Base-by-base conservation (phyloP, 1,139 yeast genomes). In the Sugiyamaella japonica region DNA sequence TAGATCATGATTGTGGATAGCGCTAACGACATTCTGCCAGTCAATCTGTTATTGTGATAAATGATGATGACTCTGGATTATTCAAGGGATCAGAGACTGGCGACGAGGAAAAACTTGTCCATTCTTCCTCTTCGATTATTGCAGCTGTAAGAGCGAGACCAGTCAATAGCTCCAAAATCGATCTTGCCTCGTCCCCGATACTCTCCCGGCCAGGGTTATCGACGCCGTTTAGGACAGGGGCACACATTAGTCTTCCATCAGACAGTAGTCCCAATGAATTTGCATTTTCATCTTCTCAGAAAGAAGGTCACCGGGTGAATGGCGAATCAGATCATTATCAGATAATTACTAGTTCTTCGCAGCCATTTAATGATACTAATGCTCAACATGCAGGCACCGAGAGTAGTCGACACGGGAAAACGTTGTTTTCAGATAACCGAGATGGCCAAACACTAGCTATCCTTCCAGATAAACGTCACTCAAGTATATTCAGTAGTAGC, bases 221-320 rank as follows among this genome's bases (percentile, higher is more conserved):
- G 3, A 40, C 31, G 23, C 31, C 32, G 20, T 12, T 25, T 10
- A 16, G 28, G 13, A n/a, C 38, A n/a, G 12, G 7, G 13, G 38
- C 38, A 23, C 16, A 28, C 38, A 29, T n/a, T 7, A 16, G n/a
- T 29, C 45, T 25, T 3, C 36, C 36, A 15, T 13, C 34, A 13
- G 28, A 10, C 12, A 32, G 48, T 23, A 44, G 48, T 17, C 40
- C 48, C 8, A 34, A 44, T 20, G 25, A 32, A 15, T 44, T 44
- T 31, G 28, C 15, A 17, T 28, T 47, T 12, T 47, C 50, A n/a
- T 47, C 50, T 9, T 47, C 50, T 37, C 49, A 45, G 20, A 31
- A 9, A 2, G 17, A 20, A n/a, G 10, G 12, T 28, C 12, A 36
- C 7, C 20, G 17, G 31, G 12, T 8, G 15, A 17, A 25, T 3